Evolutionary conservation across 106 monocot species (phyloP).

Genomic region (Dendrobium nobile): DNA sequence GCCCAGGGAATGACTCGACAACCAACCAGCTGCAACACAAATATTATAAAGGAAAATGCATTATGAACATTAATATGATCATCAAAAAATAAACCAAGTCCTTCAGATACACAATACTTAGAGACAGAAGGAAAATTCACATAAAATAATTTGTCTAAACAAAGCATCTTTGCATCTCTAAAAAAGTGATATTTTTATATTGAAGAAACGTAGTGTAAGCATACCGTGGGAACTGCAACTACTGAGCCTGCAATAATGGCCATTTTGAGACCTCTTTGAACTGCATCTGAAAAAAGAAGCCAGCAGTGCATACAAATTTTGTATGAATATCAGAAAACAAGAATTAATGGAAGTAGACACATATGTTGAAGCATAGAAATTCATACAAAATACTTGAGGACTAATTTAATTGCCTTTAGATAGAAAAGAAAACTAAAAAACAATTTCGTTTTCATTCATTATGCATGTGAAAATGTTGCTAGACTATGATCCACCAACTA

Average conservation of each 20-base stretch:
- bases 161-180: background rate
- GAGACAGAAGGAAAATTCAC: background rate
- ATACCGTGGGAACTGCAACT: constrained; percentile 57
- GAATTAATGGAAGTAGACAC: background rate
- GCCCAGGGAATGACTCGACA: constrained; percentile 76
- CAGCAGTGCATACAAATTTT: background rate
- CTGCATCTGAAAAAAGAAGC: constrained; percentile 38
- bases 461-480: too few relatives aligned
- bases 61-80: background rate
- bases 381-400: background rate
- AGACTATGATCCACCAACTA: too few relatives aligned
- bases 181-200: background rate
- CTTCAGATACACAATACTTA: background rate
- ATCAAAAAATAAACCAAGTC: background rate
- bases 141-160: background rate
- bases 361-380: background rate
- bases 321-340: background rate
- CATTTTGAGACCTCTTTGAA: constrained; percentile 34
- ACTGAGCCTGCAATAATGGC: constrained; percentile 25
- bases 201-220: background rate
- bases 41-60: background rate
- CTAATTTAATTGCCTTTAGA: background rate
- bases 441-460: too few relatives aligned
- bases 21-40: constrained; percentile 39
- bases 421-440: background rate